Evolutionary conservation across 306 rosid genomes (phyloP).

Genomic region (Glycyrrhiza uralensis): DNA sequence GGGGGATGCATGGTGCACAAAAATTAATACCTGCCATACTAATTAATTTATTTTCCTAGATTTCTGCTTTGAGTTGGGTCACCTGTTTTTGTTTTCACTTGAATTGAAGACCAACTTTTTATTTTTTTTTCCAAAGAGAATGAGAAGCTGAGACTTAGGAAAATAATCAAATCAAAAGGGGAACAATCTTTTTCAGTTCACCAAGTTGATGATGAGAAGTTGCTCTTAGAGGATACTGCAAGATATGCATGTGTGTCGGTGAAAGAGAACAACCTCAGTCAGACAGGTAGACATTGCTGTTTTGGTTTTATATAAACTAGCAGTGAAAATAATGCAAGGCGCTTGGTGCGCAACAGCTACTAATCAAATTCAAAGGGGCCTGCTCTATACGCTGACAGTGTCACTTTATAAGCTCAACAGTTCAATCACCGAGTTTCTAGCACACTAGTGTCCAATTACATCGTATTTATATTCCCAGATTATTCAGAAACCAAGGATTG

Average conservation of each 20-base stretch:
- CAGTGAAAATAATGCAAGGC: neutral
- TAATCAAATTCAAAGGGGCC: too few species aligned
- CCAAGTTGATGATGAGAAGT: neutral
- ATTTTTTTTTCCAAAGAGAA: neutral
- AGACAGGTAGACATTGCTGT: neutral
- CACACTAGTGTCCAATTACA: too few species aligned
- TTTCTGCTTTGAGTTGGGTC: conserved; percentile 14
- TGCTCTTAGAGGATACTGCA: neutral
- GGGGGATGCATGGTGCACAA: conserved; percentile 21
- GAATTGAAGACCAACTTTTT: neutral
- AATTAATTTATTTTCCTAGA: neutral
- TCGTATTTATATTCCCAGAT: too few species aligned
- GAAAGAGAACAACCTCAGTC: neutral
- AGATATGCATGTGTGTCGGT: neutral
- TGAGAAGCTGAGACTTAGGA: neutral
- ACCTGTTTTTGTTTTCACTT: conserved; percentile 21
- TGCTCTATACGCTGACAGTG: too few species aligned
- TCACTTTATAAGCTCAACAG: too few species aligned
- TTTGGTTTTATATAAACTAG: neutral
- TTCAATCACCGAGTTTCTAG: too few species aligned
- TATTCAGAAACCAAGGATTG: too few species aligned
- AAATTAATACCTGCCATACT: neutral
- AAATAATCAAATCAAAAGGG: neutral
- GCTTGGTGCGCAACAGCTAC: too few species aligned
- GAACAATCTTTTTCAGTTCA: neutral